phyloP scores from a whole-genome alignment of 2,329 filamentous ascomycete species.

The Didymella exigua region DNA sequence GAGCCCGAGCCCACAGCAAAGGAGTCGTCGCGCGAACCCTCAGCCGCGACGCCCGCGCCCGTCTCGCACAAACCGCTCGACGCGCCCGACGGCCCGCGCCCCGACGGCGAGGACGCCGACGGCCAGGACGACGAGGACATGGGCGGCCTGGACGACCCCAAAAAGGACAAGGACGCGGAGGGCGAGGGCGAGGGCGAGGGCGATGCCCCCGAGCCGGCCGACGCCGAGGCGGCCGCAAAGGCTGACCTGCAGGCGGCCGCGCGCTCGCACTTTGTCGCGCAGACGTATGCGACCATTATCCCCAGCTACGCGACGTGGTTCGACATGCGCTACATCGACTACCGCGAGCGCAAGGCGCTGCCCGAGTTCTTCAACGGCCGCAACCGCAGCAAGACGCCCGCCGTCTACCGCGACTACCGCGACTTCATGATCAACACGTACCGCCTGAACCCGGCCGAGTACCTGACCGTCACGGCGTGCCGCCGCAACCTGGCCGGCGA shows the following conservation, averaged over 20 bases:
- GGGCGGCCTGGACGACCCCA: conserved; percentile 46
- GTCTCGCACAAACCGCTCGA: conserved; percentile 71
- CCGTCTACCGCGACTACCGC: conserved; percentile 97
- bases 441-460: conserved; percentile 91
- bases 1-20: conserved; percentile 38
- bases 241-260: conserved; percentile 82
- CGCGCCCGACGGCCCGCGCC: conserved; percentile 67
- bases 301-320: conserved; percentile 99
- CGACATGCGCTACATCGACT: conserved; percentile 92
- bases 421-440: conserved; percentile 99
- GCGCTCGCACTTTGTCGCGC: conserved; percentile 87
- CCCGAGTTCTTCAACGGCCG: conserved; percentile 98
- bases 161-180: conserved; percentile 50
- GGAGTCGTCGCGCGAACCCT: conserved; percentile 60
- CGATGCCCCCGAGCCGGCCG: conserved; percentile 36
- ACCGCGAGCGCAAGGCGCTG: conserved; percentile 90
- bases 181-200: no score
- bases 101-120: conserved; percentile 61
- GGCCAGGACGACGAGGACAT: conserved; percentile 76
- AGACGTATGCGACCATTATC: conserved; percentile 94
- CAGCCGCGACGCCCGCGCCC: conserved; percentile 62
- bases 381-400: conserved; percentile 96
- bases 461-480: conserved; percentile 95
- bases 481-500: conserved; percentile 93
- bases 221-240: conserved; percentile 70